A percentile compares a stretch with the other conserved stretches of the same genome.
Conservation (phyloP, 1,139 yeast species). For the Protomyces arabidopsidicola region DNA sequence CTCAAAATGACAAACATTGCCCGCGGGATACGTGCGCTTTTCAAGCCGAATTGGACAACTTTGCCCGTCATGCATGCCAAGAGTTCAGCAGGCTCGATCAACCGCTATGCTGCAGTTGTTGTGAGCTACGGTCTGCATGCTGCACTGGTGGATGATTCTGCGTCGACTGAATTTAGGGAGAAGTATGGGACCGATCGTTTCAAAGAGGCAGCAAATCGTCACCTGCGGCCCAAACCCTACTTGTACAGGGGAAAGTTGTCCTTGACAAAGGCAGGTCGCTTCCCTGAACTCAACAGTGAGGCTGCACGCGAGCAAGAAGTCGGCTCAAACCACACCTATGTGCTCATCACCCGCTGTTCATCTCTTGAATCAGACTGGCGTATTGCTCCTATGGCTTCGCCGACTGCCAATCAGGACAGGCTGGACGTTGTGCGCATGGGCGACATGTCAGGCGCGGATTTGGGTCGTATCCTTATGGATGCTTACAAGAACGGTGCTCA, state of each 20-base stretch:
- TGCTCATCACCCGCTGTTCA: slow-evolving; percentile 22
- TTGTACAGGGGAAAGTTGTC: slow-evolving; percentile 4
- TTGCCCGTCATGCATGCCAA: slow-evolving; percentile 14
- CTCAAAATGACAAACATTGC: slow-evolving; percentile 7
- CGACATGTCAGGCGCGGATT: slow-evolving; percentile 5
- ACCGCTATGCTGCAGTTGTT: slow-evolving; percentile 12
- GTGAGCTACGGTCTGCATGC: slow-evolving; percentile 22
- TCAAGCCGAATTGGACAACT: slow-evolving; percentile 11
- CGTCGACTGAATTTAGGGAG: background rate
- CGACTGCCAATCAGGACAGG: background rate
- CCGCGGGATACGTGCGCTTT: slow-evolving; percentile 18
- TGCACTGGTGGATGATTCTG: slow-evolving; percentile 14
- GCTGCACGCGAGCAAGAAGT: background rate
- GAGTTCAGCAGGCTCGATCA: background rate
- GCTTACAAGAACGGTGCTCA: slow-evolving; percentile 24
- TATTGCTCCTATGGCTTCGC: slow-evolving; percentile 21
- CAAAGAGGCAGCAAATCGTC: slow-evolving; percentile 19
- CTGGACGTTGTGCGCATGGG: slow-evolving; percentile 24
- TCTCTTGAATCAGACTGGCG: slow-evolving; percentile 18
- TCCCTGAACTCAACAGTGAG: slow-evolving; percentile 1
- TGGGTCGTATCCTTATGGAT: slow-evolving; percentile 19
- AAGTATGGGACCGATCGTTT: slow-evolving; percentile 16
- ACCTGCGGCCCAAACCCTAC: slow-evolving; percentile 12
- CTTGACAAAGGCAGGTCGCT: background rate
- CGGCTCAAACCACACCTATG: slow-evolving; percentile 8